These are phyloP conservation scores for Tuber microsphaerosporum DNA, from an alignment of 495 filamentous ascomycete species.

Conservation along the genomic window DNA sequence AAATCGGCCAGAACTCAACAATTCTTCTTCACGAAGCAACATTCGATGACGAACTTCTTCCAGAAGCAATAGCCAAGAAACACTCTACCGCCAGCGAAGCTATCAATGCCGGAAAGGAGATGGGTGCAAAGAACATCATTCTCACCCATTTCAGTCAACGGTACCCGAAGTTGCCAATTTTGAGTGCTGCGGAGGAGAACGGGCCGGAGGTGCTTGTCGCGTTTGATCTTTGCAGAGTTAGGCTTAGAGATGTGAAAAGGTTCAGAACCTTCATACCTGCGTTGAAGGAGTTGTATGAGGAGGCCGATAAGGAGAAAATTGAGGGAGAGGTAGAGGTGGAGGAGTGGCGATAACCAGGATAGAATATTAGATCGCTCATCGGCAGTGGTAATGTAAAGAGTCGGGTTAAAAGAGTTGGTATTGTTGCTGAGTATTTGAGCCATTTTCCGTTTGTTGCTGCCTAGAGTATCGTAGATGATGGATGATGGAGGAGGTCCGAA, in stretches of 20 bases:
- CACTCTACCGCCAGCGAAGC: constrained; percentile 83
- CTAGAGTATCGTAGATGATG: too few species aligned
- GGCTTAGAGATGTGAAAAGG: constrained; percentile 68
- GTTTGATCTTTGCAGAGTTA: constrained; percentile 83
- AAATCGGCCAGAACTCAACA: constrained; percentile 65
- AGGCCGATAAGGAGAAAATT: constrained; percentile 34
- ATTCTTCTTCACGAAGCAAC: constrained; percentile 92
- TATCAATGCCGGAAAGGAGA: constrained; percentile 63
- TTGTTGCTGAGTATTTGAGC: too few species aligned
- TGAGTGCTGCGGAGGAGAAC: constrained; percentile 44
- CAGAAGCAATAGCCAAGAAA: constrained; percentile 78
- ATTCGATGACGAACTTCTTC: constrained; percentile 73
- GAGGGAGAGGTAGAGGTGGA: constrained; percentile 28
- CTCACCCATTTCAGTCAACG: constrained; percentile 93
- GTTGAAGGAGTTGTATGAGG: constrained; percentile 59
- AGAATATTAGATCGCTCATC: too few species aligned
- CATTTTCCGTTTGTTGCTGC: too few species aligned
- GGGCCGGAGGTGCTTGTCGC: constrained; percentile 62
- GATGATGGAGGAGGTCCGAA: too few species aligned
- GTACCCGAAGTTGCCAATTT: constrained; percentile 75
- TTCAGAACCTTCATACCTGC: constrained; percentile 69
- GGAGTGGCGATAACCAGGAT: too few species aligned
- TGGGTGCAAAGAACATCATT: constrained; percentile 68
- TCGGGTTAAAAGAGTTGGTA: too few species aligned
- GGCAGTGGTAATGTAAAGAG: too few species aligned